Evolutionary conservation across 2,329 filamentous ascomycete genomes (phyloP).

Genomic region (Clonostachys solani): DNA sequence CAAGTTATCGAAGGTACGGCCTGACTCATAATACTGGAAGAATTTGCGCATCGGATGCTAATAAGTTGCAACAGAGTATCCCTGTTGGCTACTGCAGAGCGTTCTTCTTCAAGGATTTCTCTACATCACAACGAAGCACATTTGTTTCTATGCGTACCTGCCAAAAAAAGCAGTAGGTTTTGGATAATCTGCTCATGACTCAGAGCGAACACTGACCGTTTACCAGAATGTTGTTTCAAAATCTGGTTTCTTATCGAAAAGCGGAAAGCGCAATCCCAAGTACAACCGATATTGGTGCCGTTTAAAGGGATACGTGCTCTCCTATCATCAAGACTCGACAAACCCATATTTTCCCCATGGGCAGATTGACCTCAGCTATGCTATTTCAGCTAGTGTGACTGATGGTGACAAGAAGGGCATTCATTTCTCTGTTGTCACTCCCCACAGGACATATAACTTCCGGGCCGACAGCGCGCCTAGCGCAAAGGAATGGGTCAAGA

Average conservation of each 20-base stretch:
- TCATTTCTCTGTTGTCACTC: constrained; percentile 77
- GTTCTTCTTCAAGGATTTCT: constrained; percentile 91
- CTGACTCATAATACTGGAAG: constrained; percentile 34
- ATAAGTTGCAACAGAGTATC: constrained; percentile 60
- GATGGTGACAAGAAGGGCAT: constrained; percentile 75
- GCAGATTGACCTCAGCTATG: constrained; percentile 88
- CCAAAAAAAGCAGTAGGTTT: constrained; percentile 77
- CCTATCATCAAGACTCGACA: constrained; percentile 80
- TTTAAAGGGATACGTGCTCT: constrained; percentile 85
- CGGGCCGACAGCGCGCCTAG: constrained; percentile 81
- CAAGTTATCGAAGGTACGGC: constrained; percentile 62
- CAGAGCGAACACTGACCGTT: not conserved
- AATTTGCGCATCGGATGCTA: constrained; percentile 1
- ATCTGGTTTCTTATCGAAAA: constrained; percentile 84
- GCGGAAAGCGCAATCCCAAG: constrained; percentile 80
- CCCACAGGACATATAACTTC: constrained; percentile 81
- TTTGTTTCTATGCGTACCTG: constrained; percentile 97
- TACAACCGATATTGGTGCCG: constrained; percentile 93
- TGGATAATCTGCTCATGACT: not conserved
- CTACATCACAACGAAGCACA: constrained; percentile 89
- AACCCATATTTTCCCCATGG: constrained; percentile 89
- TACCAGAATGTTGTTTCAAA: constrained; percentile 68
- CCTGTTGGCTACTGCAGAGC: constrained; percentile 89
- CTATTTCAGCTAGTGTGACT: constrained; percentile 75
- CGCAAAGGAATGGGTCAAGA: constrained; percentile 95